A percentile compares a stretch with the other conserved stretches of the same genome.
Evolutionary conservation across 495 filamentous ascomycete genomes (phyloP).

Genomic region (Saxophila tyrrhenica): DNA sequence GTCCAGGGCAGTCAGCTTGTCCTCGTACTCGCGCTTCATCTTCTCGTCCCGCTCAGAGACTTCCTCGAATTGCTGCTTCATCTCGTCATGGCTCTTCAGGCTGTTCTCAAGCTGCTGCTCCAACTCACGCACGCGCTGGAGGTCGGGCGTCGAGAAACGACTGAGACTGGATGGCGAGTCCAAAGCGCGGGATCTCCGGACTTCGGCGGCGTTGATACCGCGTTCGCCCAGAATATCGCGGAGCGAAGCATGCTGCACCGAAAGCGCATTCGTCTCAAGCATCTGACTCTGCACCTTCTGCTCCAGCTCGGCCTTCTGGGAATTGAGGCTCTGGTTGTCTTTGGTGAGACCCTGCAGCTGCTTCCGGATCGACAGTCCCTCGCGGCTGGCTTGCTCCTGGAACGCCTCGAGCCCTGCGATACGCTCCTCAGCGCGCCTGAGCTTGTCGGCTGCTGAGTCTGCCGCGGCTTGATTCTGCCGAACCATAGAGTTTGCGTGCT

Average conservation of each 20-base stretch:
- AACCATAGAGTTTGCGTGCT: constrained; percentile 64
- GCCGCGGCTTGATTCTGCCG: constrained; percentile 81
- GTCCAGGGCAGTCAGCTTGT: constrained; percentile 85
- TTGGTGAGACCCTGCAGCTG: constrained; percentile 74
- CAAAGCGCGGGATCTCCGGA: constrained; percentile 43
- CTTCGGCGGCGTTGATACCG: constrained; percentile 52
- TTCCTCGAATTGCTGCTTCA: constrained; percentile 67
- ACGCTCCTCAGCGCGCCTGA: constrained; percentile 84
- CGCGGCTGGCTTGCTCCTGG: constrained; percentile 90
- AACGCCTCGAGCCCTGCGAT: constrained; percentile 94
- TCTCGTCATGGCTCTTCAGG: constrained; percentile 69
- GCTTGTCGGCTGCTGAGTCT: constrained; percentile 75
- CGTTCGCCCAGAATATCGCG: constrained; percentile 87
- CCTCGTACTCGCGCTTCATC: constrained; percentile 55
- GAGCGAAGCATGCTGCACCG: constrained; percentile 81
- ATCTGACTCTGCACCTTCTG: constrained; percentile 69
- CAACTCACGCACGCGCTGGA: constrained; percentile 69
- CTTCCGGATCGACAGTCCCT: constrained; percentile 76
- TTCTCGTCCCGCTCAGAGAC: constrained; percentile 40
- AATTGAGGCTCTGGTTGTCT: constrained; percentile 64
- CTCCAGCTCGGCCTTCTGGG: constrained; percentile 67
- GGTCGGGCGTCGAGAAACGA: constrained; percentile 66
- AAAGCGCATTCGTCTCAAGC: constrained; percentile 77
- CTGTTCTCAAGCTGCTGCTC: constrained; percentile 79
- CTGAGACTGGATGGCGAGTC: constrained; percentile 49